Conservation (phyloP, 345 rosid genomes). For the Camelina hispida region DNA sequence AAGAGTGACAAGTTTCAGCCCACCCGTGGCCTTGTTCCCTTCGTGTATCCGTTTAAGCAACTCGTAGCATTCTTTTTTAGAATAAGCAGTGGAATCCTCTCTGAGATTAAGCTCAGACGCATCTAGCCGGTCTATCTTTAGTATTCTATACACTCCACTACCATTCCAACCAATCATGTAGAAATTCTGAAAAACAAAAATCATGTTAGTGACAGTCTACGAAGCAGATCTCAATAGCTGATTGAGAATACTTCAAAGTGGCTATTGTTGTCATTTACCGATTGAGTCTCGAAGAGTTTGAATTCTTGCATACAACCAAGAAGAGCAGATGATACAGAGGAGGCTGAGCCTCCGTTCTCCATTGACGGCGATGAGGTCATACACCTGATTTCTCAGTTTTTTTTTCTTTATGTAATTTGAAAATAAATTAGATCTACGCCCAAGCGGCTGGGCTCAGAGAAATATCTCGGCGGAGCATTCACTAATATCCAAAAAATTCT, state of each 20-base stretch:
- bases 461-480: slow-evolving; percentile 20
- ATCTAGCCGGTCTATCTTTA: slow-evolving; percentile 56
- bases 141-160: slow-evolving; percentile 44
- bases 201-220: background rate
- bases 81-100: slow-evolving; percentile 81
- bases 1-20: slow-evolving; percentile 78
- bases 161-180: slow-evolving; percentile 50
- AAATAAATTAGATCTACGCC: slow-evolving; percentile 26
- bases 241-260: background rate
- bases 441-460: slow-evolving; percentile 30
- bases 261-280: slow-evolving; percentile 11
- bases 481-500: background rate
- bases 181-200: slow-evolving; percentile 31
- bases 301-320: slow-evolving; percentile 43
- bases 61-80: slow-evolving; percentile 73
- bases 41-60: slow-evolving; percentile 85
- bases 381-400: slow-evolving; percentile 16
- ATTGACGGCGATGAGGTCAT: slow-evolving; percentile 31
- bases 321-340: slow-evolving; percentile 35
- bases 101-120: slow-evolving; percentile 72
- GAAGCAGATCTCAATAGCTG: slow-evolving; percentile 4
- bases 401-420: background rate
- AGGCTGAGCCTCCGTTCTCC: slow-evolving; percentile 32
- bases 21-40: slow-evolving; percentile 93
- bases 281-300: slow-evolving; percentile 46